Conservation (phyloP, 768 basidiomycete genomes). For the Coprinellus aureogranulatus region DNA sequence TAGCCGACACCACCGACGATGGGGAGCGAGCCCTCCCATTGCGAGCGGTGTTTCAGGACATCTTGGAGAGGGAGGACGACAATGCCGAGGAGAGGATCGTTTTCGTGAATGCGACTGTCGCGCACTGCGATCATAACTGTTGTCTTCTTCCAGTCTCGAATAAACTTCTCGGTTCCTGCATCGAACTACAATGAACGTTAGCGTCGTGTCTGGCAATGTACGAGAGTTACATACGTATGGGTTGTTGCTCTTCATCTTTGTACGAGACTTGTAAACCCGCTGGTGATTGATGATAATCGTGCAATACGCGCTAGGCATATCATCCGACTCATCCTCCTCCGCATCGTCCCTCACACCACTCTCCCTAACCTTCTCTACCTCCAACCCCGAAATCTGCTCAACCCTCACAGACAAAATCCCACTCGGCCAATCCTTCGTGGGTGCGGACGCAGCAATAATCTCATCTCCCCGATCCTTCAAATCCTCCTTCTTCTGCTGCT, state of each 20-base stretch:
- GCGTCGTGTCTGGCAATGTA: neutral
- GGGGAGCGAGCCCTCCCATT: constrained; percentile 39
- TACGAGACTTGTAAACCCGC: constrained; percentile 43
- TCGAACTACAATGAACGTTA: constrained; percentile 38
- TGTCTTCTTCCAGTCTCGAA: constrained; percentile 59
- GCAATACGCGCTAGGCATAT: constrained; percentile 68
- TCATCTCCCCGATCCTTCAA: constrained; percentile 36
- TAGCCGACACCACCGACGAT: constrained; percentile 70
- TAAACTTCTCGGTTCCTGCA: constrained; percentile 68
- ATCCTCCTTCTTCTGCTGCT: constrained; percentile 37
- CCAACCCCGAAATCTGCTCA: constrained; percentile 64
- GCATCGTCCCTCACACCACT: constrained; percentile 53
- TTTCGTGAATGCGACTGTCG: constrained; percentile 56
- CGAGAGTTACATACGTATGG: constrained; percentile 35
- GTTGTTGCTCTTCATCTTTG: constrained; percentile 43
- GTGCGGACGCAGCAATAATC: constrained; percentile 45
- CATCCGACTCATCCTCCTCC: constrained; percentile 53
- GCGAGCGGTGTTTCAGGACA: constrained; percentile 33
- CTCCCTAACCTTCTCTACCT: constrained; percentile 52
- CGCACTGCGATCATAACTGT: constrained; percentile 65
- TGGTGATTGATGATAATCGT: constrained; percentile 42
- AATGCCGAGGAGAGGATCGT: constrained; percentile 69
- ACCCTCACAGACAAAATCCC: constrained; percentile 66
- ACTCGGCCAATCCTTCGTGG: constrained; percentile 59
- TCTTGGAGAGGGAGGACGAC: constrained; percentile 52